A percentile compares a stretch with the other conserved stretches of the same genome.
Evolutionary conservation across 371 early-diverging fungal species (phyloP).

Genomic region (Mucor mucedo): DNA sequence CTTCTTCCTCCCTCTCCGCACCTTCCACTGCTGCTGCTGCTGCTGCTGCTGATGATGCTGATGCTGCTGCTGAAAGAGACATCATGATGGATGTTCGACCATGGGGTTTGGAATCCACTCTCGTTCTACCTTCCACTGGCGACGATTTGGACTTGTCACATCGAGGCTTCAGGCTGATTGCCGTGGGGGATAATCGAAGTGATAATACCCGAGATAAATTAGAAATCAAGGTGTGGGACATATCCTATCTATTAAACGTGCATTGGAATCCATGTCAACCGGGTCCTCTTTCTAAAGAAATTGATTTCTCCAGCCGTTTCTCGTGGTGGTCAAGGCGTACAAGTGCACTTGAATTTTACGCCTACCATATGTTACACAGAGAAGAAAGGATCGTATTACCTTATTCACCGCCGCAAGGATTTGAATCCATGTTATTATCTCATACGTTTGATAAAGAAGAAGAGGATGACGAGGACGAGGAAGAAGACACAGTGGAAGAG

Average conservation of each 20-base stretch:
- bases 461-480: slow-evolving; percentile 20
- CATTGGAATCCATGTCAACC: slow-evolving; percentile 20
- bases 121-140: slow-evolving; percentile 38
- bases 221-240: slow-evolving; percentile 33
- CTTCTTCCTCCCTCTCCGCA: too few species aligned
- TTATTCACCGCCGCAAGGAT: slow-evolving; percentile 39
- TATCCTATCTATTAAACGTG: slow-evolving; percentile 22
- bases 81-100: slow-evolving; percentile 30
- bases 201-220: slow-evolving; percentile 62
- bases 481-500: slow-evolving; percentile 15
- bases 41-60: too few species aligned
- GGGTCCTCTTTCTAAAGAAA: not conserved
- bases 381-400: slow-evolving; percentile 18
- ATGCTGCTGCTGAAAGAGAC: not conserved
- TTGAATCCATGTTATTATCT: slow-evolving; percentile 36
- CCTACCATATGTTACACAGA: slow-evolving; percentile 32
- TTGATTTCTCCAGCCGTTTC: slow-evolving; percentile 20
- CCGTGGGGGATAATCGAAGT: slow-evolving; percentile 58
- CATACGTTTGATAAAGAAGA: slow-evolving; percentile 44
- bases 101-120: slow-evolving; percentile 51
- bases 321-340: slow-evolving; percentile 47
- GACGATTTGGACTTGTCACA: slow-evolving; percentile 7
- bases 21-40: too few species aligned
- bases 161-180: slow-evolving; percentile 29
- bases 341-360: slow-evolving; percentile 26